These are phyloP conservation scores for Podila clonocystis DNA, from an alignment of 192 early-diverging fungal species.

Conservation along the genomic window DNA sequence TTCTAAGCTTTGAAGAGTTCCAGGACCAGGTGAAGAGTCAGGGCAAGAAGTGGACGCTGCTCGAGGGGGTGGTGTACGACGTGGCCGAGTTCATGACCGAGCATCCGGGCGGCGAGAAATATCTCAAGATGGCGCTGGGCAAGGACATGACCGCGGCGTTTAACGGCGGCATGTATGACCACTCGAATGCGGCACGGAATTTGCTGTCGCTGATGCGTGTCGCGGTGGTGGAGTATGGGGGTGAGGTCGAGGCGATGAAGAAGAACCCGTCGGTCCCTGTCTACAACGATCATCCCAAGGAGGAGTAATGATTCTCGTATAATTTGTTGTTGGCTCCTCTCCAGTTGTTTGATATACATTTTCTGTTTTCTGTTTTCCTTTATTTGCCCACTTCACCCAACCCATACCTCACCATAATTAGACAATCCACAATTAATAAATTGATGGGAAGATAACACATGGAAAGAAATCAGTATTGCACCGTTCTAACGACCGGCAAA, in stretches of 20 bases:
- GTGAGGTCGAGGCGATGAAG: constrained; percentile 57
- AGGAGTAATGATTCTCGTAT: constrained; percentile 15
- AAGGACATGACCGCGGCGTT: constrained; percentile 92
- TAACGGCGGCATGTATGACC: constrained; percentile 95
- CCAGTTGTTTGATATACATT: not conserved
- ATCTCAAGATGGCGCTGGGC: constrained; percentile 80
- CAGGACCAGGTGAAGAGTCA: constrained; percentile 61
- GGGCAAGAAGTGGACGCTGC: constrained; percentile 79
- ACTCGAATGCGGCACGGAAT: constrained; percentile 94
- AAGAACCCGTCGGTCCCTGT: constrained; percentile 49
- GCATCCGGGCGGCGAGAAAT: constrained; percentile 90
- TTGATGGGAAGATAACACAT: too few species aligned
- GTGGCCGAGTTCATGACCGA: constrained; percentile 86
- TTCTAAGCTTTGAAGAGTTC: constrained; percentile 74
- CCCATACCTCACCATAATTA: too few species aligned
- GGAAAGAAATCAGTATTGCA: too few species aligned
- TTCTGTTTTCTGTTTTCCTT: not conserved
- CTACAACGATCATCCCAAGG: constrained; percentile 33
- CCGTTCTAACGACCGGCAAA: not conserved
- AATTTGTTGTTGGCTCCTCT: not conserved
- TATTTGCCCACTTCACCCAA: not conserved
- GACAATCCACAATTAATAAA: too few species aligned
- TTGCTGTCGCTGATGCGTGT: constrained; percentile 83
- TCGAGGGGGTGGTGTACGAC: constrained; percentile 89
- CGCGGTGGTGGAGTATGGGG: constrained; percentile 66